Evolutionary conservation across 192 early-diverging fungal species (phyloP), one percentile per base, ranked within the genome.

Genomic region (Umbelopsis sp.): DNA sequence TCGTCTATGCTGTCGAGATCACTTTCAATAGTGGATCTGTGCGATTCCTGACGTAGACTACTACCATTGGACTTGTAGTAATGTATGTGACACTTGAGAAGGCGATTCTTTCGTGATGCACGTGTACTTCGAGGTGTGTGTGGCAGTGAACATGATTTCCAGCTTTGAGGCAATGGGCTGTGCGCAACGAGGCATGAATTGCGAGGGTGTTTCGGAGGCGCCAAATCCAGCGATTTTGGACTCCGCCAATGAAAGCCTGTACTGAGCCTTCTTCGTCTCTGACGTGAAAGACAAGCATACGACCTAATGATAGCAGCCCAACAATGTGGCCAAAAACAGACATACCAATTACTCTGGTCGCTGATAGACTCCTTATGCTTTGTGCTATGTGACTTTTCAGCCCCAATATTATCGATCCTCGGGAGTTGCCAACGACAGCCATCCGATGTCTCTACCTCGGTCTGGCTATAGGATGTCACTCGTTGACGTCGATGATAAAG

Each of bases 271-370:
- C 34, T 26, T 34, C 31, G 24, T 34, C 56, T 34, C 31, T 62
- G 56, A n/a, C 56, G 56, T 29, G 56, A 29, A 8, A 62, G 31
- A 62, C 26, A 62, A 20, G 56, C 26, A 20, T 62, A 32, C 12
- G 32, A 36, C 34, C 56, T 26, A 36, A 62, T 62, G 16, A 62
- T 62, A 34, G 56, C 56, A 34, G 56, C 16, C 56, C 56, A 62
- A 62, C 56, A 62, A 31, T 62, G 31, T 16, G 56, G 56, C 56
- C 56, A 62, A 20, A n/a, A 26, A 16, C 56, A 62, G 11, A 20
- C 1, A 26, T 34, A 32, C 31, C 29, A 36, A 20, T 62, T 11
- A 26, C 12, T 62, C 14, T 29, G 20, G 8, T 34, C 31, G 3
- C 14, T 36, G 26, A 20, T 29, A 7, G 56, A 29, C 34, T 62